Base-by-base conservation (phyloP, 1,284 basidiomycete species). In the Thelephora terrestris region DNA sequence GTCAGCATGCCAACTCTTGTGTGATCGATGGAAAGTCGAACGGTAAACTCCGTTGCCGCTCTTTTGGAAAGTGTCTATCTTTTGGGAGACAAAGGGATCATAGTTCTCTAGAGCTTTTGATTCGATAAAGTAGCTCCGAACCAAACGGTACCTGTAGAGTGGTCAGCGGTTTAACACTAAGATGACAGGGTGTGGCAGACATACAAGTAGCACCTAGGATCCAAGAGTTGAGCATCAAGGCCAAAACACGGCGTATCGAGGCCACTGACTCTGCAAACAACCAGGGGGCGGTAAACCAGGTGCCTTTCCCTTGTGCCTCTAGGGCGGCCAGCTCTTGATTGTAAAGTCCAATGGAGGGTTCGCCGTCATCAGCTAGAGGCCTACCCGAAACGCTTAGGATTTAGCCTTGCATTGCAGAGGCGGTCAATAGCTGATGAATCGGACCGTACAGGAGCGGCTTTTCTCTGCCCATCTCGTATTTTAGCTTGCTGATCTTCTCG, bases 221-320 rank as follows among this genome's bases (percentile, higher is more conserved):
- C 44, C n/a, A 32, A 24, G 50, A 44, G 38, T 46, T 40, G 46
- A 17, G 20, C 50, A 17, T 43, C 20, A 43, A 25, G 27, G 48
- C 43, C 5, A 27, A 43, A 39, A 25, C 35, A 23, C 42, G 10
- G 42, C 3, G 42, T 37, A n/a, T 32, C n/a, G 7, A 40, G 27
- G 3, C 27, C 5, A 64, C 78, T 58, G 71, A 96, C 80, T 98
- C 95, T 51, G 92, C 90, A 62, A 78, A 97, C 12, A 99, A 74
- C 92, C 94, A 98, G 4, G 92, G 88, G 7, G 89, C 81, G 2
- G 78, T 85, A 62, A 93, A 92, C 95, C 95, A 99, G 0, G 84
- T 88, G 55, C 83, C 74, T 52, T 78, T 74, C 1, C 72, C 69
- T 1, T 71, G 63, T 10, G 68, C 59, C 1, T 64, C 67, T 2